Evolutionary conservation across 169 alveolate genomes (phyloP).

Genomic region (Pseudocohnilembus persalinus): DNA sequence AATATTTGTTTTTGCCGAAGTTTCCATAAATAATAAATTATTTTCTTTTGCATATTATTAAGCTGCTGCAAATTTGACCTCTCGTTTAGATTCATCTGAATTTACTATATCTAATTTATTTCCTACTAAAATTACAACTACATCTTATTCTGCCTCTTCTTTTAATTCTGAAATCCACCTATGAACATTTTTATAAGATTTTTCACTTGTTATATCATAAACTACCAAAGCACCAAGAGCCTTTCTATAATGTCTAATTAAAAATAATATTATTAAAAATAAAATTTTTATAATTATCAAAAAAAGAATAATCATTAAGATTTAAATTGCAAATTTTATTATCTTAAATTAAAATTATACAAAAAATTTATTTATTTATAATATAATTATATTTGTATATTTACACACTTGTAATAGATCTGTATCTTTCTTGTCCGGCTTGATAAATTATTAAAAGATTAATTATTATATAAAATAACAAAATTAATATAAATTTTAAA

Average conservation of each 20-base stretch:
- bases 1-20: slow-evolving; percentile 94
- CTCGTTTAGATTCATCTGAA: slow-evolving; percentile 87
- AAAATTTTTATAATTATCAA: too few relatives aligned
- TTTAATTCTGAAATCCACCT: slow-evolving; percentile 95
- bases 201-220: slow-evolving; percentile 74
- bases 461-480: not conserved
- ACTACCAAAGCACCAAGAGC: slow-evolving; percentile 84
- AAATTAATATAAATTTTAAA: too few relatives aligned
- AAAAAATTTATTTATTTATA: not conserved
- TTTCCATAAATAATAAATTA: slow-evolving; percentile 92
- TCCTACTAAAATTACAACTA: slow-evolving; percentile 97
- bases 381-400: not conserved
- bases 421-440: slow-evolving; percentile 85
- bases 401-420: slow-evolving; percentile 77
- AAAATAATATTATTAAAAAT: too few relatives aligned
- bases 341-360: not conserved
- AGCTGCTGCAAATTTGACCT: slow-evolving; percentile 88
- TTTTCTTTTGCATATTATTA: slow-evolving; percentile 90
- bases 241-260: slow-evolving; percentile 81
- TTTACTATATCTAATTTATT: slow-evolving; percentile 96
- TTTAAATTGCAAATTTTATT: not conserved
- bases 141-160: slow-evolving; percentile 96
- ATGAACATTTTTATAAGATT: slow-evolving; percentile 63
- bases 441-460: not conserved
- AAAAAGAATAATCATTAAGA: not conserved